phyloP scores from a whole-genome alignment of 129 eudicot genomes.

The Ambrosia artemisiifolia region DNA sequence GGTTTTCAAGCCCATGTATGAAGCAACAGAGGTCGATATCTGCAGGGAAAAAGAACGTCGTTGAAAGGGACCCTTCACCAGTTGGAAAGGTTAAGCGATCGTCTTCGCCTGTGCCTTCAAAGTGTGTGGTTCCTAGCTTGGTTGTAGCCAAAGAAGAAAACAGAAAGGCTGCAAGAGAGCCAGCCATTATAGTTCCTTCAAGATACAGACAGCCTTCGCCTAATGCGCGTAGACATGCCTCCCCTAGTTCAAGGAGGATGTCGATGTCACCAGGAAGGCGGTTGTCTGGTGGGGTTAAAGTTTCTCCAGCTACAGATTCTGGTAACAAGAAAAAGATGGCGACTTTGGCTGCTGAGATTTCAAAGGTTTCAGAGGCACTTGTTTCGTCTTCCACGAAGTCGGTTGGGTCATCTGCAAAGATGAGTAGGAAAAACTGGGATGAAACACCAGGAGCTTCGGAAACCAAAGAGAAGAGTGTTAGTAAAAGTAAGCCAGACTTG shows the following conservation, averaged over 20 bases:
- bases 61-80: slow-evolving; percentile 87
- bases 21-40: slow-evolving; percentile 36
- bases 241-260: slow-evolving; percentile 74
- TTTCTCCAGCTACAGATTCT: slow-evolving; percentile 59
- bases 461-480: slow-evolving; percentile 51
- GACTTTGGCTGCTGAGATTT: slow-evolving; percentile 57
- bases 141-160: slow-evolving; percentile 85
- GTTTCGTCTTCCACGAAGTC: slow-evolving; percentile 44
- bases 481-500: slow-evolving; percentile 61
- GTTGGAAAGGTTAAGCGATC: slow-evolving; percentile 66
- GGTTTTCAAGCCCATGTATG: slow-evolving; percentile 71
- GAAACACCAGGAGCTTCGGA: slow-evolving; percentile 54
- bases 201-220: slow-evolving; percentile 96
- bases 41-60: slow-evolving; percentile 50
- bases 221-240: slow-evolving; percentile 55
- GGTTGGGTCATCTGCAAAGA: slow-evolving; percentile 7
- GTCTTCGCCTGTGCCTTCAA: slow-evolving; percentile 90
- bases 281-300: slow-evolving; percentile 71
- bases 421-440: slow-evolving; percentile 87
- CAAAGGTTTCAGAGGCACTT: slow-evolving; percentile 68
- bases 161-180: slow-evolving; percentile 63
- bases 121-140: slow-evolving; percentile 91
- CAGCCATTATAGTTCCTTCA: slow-evolving; percentile 86
- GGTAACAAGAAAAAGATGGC: slow-evolving; percentile 78
- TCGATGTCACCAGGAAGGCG: slow-evolving; percentile 87